These are phyloP conservation scores for Aureobasidium sp. DNA, from an alignment of 2,329 filamentous ascomycete species.

Conservation along the genomic window DNA sequence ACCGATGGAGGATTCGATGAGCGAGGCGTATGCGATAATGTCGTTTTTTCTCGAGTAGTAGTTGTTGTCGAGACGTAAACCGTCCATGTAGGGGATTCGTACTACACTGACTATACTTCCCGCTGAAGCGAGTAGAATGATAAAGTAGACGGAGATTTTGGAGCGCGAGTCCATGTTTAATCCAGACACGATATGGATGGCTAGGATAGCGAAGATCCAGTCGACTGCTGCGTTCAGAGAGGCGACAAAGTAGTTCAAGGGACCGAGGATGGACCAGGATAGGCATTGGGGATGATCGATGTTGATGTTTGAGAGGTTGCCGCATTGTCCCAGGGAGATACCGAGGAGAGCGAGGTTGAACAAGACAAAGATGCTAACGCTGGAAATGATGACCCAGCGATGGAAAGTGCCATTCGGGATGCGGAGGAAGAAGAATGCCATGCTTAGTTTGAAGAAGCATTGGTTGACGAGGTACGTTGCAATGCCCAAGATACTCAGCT, in stretches of 20 bases:
- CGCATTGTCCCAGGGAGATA: conserved; percentile 17
- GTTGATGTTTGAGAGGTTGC: conserved; percentile 8
- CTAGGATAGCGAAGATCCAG: conserved; percentile 15
- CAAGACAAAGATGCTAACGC: conserved; percentile 6
- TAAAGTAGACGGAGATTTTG: conserved; percentile 7
- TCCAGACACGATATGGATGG: conserved; percentile 13
- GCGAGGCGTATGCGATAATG: conserved; percentile 12
- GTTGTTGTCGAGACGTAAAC: neutral
- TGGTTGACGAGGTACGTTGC: conserved; percentile 16
- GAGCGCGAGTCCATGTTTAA: neutral
- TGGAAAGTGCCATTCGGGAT: conserved; percentile 8
- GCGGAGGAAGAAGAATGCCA: conserved; percentile 18
- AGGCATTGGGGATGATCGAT: conserved; percentile 4
- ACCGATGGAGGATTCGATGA: conserved; percentile 15
- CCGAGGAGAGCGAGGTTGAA: conserved; percentile 16
- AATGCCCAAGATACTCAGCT: conserved; percentile 9
- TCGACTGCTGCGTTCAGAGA: conserved; percentile 15
- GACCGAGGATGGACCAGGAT: conserved; percentile 13
- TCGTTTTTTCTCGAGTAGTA: conserved; percentile 15
- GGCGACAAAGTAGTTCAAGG: conserved; percentile 16
- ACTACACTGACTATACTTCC: conserved; percentile 14
- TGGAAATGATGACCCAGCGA: conserved; percentile 9
- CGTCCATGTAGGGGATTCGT: conserved; percentile 16
- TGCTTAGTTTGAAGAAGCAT: conserved; percentile 16
- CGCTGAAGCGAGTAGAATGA: conserved; percentile 8